phyloP scores from a whole-genome alignment of 371 early-diverging fungal genomes.

The Phascolomyces articulosus region DNA sequence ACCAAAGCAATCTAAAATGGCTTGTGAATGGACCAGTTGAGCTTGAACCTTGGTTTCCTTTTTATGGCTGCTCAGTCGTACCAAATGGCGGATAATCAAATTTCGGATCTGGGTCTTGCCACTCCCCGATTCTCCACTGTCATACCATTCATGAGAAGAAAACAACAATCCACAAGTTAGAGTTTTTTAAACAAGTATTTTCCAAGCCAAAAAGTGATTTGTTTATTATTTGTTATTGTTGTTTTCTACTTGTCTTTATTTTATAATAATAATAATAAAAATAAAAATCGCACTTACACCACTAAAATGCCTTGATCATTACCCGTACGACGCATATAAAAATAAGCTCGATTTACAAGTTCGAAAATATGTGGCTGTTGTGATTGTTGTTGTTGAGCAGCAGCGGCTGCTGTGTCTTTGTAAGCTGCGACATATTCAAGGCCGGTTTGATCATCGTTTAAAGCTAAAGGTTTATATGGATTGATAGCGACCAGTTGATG shows the following conservation, averaged over 20 bases:
- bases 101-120: conserved; percentile 80
- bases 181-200: no score
- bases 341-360: conserved; percentile 45
- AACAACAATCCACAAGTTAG: no score
- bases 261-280: background rate
- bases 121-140: conserved; percentile 82
- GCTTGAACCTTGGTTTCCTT: conserved; percentile 79
- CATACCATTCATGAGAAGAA: conserved; percentile 8
- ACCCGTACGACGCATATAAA: conserved; percentile 47
- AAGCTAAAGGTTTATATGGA: conserved; percentile 56
- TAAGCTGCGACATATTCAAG: conserved; percentile 42
- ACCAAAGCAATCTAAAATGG: conserved; percentile 84
- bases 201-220: conserved; percentile 20
- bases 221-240: conserved; percentile 55
- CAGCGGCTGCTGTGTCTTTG: conserved; percentile 29
- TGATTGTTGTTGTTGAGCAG: conserved; percentile 39
- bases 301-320: conserved; percentile 44
- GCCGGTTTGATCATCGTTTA: conserved; percentile 48
- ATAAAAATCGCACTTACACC: conserved; percentile 23
- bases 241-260: conserved; percentile 39
- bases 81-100: conserved; percentile 67
- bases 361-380: conserved; percentile 42
- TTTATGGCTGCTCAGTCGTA: conserved; percentile 71
- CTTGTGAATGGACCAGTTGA: conserved; percentile 69
- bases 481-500: conserved; percentile 52